A percentile compares a stretch with the other conserved stretches of the same genome.
These are phyloP conservation scores for Phymatotrichopsis omnivora DNA, from an alignment of 2,329 filamentous ascomycete species.

Conservation along the genomic window DNA sequence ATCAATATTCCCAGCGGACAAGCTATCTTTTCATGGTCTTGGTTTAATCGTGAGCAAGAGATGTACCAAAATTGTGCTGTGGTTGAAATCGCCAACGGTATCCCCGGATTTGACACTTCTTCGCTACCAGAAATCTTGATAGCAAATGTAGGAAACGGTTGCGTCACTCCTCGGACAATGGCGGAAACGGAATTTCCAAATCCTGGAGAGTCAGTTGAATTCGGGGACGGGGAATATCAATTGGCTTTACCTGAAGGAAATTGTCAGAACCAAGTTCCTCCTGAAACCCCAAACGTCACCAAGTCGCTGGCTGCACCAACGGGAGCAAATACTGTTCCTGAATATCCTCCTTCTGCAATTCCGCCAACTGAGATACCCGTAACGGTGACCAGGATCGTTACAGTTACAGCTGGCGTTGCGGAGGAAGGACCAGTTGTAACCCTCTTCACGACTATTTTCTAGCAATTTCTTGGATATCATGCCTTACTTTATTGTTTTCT, in stretches of 20 bases:
- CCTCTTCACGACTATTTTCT: no score
- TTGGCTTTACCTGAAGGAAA: slow-evolving; percentile 4
- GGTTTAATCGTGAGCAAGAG: slow-evolving; percentile 19
- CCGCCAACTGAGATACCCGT: no score
- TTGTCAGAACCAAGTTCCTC: no score
- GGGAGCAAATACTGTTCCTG: no score
- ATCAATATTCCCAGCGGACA: slow-evolving; percentile 13
- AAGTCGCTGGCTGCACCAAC: no score
- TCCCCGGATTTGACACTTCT: slow-evolving; percentile 4
- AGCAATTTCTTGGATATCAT: no score
- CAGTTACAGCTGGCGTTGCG: no score
- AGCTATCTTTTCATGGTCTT: slow-evolving; percentile 19
- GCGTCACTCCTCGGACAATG: not conserved
- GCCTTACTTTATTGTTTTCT: no score
- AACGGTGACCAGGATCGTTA: no score
- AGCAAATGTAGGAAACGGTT: slow-evolving; percentile 8
- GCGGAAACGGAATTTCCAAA: slow-evolving; percentile 46
- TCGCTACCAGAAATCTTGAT: slow-evolving; percentile 10
- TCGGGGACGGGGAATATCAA: slow-evolving; percentile 4
- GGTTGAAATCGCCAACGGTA: slow-evolving; percentile 11
- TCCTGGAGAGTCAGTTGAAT: slow-evolving; percentile 35
- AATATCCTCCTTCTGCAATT: no score
- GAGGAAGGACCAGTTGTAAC: no score
- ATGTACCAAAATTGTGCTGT: slow-evolving; percentile 23
- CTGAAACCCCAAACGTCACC: no score